These are phyloP conservation scores for Diaporthe sp. DNA, from an alignment of 2,329 filamentous ascomycete genomes.

Conservation along the genomic window DNA sequence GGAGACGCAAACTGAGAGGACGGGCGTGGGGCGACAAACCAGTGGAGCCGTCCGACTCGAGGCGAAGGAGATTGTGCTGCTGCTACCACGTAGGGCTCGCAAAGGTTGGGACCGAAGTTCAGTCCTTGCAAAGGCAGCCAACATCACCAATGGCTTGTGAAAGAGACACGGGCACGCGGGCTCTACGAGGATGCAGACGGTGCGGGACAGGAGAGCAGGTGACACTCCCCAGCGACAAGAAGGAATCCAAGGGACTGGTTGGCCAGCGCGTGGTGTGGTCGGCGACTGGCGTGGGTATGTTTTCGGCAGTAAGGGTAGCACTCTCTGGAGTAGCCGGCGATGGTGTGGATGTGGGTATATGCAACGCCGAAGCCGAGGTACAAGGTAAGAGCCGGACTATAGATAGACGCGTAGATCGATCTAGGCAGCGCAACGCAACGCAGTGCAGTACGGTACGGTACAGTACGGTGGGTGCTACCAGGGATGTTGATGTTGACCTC, in stretches of 20 bases:
- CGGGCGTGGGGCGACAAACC: slow-evolving; percentile 38
- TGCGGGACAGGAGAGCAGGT: background rate
- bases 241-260: background rate
- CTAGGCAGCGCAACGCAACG: background rate
- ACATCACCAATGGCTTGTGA: slow-evolving; percentile 44
- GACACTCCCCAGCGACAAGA: slow-evolving; percentile 20
- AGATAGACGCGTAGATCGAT: background rate
- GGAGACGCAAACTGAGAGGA: slow-evolving; percentile 14
- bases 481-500: background rate
- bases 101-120: slow-evolving; percentile 45
- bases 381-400: background rate
- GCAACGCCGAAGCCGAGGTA: slow-evolving; percentile 33
- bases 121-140: slow-evolving; percentile 48
- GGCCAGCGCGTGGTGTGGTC: slow-evolving; percentile 3
- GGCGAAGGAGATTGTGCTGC: slow-evolving; percentile 38
- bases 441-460: too few species aligned
- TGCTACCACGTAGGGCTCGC: slow-evolving; percentile 25
- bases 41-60: slow-evolving; percentile 38
- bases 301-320: slow-evolving; percentile 26
- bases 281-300: slow-evolving; percentile 22
- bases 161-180: background rate
- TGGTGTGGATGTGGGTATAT: slow-evolving; percentile 22
- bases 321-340: slow-evolving; percentile 20
- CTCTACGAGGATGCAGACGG: background rate
- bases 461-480: background rate